Evolutionary conservation across 805 yeast genomes (phyloP).

Genomic region (Sugiyamaella americana): DNA sequence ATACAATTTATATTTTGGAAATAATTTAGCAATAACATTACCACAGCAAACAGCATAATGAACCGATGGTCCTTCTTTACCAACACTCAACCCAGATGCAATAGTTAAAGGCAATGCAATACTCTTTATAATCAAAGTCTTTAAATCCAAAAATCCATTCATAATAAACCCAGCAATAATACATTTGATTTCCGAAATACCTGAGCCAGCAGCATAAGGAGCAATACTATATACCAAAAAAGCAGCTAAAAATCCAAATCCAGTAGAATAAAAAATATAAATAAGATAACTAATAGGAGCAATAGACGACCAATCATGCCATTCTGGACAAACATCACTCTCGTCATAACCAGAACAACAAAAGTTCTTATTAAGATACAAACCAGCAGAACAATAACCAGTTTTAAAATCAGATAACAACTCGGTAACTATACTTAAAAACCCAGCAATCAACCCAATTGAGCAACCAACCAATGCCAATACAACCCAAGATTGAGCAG

Average conservation of each 20-base stretch:
- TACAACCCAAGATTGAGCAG: slow-evolving; percentile 62
- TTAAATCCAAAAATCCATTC: slow-evolving; percentile 67
- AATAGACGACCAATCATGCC: slow-evolving; percentile 61
- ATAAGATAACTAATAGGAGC: slow-evolving; percentile 44
- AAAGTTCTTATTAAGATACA: slow-evolving; percentile 65
- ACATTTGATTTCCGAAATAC: slow-evolving; percentile 93
- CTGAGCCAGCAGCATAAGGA: slow-evolving; percentile 94
- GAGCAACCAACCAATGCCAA: slow-evolving; percentile 66
- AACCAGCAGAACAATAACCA: slow-evolving; percentile 69
- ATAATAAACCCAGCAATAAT: slow-evolving; percentile 85
- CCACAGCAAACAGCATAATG: slow-evolving; percentile 99
- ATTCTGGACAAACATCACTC: slow-evolving; percentile 46
- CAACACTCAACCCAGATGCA: slow-evolving; percentile 88
- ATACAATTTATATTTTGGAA: slow-evolving; percentile 35
- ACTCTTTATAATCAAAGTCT: slow-evolving; percentile 69
- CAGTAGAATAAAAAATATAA: slow-evolving; percentile 53
- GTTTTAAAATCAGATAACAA: slow-evolving; percentile 73
- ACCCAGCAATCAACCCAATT: slow-evolving; percentile 81
- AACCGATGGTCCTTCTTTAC: slow-evolving; percentile 97
- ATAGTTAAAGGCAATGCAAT: slow-evolving; percentile 83
- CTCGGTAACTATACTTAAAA: slow-evolving; percentile 73
- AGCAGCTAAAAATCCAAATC: slow-evolving; percentile 62
- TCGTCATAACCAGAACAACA: slow-evolving; percentile 70
- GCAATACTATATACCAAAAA: slow-evolving; percentile 63
- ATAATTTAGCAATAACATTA: slow-evolving; percentile 56